Percentiles rank a stretch among this genome's conserved stretches.
phyloP scores from a whole-genome alignment of 2,329 filamentous ascomycete species.

The Apiospora arundinis region DNA sequence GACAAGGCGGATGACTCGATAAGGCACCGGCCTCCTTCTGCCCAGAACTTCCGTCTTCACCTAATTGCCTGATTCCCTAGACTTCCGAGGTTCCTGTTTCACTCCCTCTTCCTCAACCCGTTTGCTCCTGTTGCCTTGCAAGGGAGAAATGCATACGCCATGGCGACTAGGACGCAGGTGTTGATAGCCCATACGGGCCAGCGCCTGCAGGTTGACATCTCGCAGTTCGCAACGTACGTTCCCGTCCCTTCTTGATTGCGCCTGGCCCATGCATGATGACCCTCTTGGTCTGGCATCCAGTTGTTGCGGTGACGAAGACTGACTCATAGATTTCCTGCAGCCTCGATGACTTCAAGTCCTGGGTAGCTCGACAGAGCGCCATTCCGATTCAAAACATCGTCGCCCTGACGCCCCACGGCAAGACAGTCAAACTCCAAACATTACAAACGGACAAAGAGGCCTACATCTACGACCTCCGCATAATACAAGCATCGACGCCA shows the following conservation, averaged over 20 bases:
- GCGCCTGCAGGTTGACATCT: slow-evolving; percentile 79
- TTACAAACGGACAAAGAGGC: slow-evolving; percentile 88
- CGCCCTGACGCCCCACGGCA: slow-evolving; percentile 82
- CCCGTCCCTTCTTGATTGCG: slow-evolving; percentile 15
- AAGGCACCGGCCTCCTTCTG: slow-evolving; percentile 5
- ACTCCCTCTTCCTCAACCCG: not conserved
- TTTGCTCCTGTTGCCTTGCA: slow-evolving; percentile 8
- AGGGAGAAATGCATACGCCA: slow-evolving; percentile 36
- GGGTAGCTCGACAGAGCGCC: slow-evolving; percentile 76
- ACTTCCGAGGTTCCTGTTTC: not conserved
- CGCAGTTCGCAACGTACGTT: slow-evolving; percentile 75
- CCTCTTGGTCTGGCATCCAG: slow-evolving; percentile 12
- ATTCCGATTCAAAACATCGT: slow-evolving; percentile 84
- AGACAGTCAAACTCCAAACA: slow-evolving; percentile 80
- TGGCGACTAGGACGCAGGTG: slow-evolving; percentile 85
- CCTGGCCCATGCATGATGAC: slow-evolving; percentile 11
- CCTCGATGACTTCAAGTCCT: slow-evolving; percentile 83
- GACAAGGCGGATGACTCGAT: slow-evolving; percentile 19
- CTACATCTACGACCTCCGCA: slow-evolving; percentile 87
- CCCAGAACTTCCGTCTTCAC: not conserved
- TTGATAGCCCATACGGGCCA: slow-evolving; percentile 93
- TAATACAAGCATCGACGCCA: slow-evolving; percentile 62
- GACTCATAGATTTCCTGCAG: slow-evolving; percentile 47
- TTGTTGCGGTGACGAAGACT: slow-evolving; percentile 32
- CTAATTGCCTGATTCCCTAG: slow-evolving; percentile 6